A percentile compares a stretch with the other conserved stretches of the same genome.
phyloP scores from a whole-genome alignment of 345 rosid species.

The Clarkia xantiana region DNA sequence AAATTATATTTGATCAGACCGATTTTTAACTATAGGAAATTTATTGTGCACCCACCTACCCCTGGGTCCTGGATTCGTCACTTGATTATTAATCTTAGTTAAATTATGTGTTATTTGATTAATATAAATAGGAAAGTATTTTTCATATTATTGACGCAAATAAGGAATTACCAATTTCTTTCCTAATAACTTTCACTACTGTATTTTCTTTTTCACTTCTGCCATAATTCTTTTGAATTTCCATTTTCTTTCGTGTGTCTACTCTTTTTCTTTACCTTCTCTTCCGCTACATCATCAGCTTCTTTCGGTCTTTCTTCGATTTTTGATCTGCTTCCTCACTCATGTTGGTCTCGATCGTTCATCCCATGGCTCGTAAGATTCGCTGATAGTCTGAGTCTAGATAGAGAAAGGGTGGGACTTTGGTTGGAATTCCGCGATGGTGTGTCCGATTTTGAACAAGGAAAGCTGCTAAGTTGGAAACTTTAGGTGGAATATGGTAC shows the following conservation, averaged over 20 bases:
- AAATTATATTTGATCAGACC: too few species aligned
- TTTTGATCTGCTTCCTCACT: slow-evolving; percentile 60
- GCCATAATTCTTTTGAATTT: not conserved
- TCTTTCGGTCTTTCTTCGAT: slow-evolving; percentile 27
- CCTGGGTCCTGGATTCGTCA: too few species aligned
- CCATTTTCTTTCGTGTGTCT: not conserved
- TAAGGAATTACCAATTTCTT: not conserved
- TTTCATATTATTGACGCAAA: not conserved
- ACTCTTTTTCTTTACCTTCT: slow-evolving; percentile 27
- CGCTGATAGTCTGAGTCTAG: not conserved
- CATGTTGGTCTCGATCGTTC: slow-evolving; percentile 37
- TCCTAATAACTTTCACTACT: not conserved
- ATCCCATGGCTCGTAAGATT: slow-evolving; percentile 22
- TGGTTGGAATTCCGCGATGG: slow-evolving; percentile 10
- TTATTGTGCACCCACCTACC: too few species aligned
- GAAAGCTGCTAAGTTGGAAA: slow-evolving; percentile 9
- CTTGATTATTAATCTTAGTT: too few species aligned
- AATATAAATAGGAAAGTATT: too few species aligned
- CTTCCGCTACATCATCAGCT: slow-evolving; percentile 28
- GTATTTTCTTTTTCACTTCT: not conserved
- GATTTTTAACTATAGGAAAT: too few species aligned
- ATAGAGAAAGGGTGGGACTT: slow-evolving; percentile 3
- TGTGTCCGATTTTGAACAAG: not conserved
- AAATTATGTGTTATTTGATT: too few species aligned
- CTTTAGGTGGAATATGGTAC: slow-evolving; percentile 17